Conservation (phyloP, 148 eudicot species). For the Linanthus parryae region DNA sequence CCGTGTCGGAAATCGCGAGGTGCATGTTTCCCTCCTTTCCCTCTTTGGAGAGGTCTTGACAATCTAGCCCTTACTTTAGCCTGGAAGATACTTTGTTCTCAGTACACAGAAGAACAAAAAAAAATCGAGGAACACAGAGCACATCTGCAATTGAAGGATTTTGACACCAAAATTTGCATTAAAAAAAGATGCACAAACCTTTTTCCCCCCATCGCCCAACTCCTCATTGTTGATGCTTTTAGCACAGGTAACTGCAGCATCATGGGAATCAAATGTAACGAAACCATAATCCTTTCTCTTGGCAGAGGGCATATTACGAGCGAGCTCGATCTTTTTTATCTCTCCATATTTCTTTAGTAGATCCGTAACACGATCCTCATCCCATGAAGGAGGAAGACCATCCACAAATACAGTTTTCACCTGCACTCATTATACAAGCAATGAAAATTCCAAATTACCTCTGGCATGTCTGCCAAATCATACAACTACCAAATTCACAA, state of each 20-base stretch:
- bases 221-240: constrained; percentile 86
- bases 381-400: constrained; percentile 91
- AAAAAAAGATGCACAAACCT: constrained; percentile 53
- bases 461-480: too few species aligned
- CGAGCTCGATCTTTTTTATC: constrained; percentile 90
- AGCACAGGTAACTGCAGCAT: constrained; percentile 88
- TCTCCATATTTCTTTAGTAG: constrained; percentile 70
- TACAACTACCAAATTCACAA: too few species aligned
- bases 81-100: constrained; percentile 24
- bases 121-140: too few species aligned
- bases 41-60: constrained; percentile 87
- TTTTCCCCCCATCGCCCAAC: constrained; percentile 82
- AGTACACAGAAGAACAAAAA: too few species aligned
- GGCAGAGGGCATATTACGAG: constrained; percentile 98
- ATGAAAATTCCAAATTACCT: too few species aligned
- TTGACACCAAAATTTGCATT: constrained; percentile 1
- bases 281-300: constrained; percentile 97
- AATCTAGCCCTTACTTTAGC: constrained; percentile 89
- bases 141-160: too few species aligned
- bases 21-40: constrained; percentile 63
- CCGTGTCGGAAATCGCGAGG: constrained; percentile 51
- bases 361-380: constrained; percentile 72
- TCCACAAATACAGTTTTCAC: constrained; percentile 96
- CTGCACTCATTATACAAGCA: constrained; percentile 29
- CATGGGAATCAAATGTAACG: constrained; percentile 84